These are phyloP conservation scores for Acarospora socialis DNA, from an alignment of 2,329 filamentous ascomycete genomes.

Conservation along the genomic window DNA sequence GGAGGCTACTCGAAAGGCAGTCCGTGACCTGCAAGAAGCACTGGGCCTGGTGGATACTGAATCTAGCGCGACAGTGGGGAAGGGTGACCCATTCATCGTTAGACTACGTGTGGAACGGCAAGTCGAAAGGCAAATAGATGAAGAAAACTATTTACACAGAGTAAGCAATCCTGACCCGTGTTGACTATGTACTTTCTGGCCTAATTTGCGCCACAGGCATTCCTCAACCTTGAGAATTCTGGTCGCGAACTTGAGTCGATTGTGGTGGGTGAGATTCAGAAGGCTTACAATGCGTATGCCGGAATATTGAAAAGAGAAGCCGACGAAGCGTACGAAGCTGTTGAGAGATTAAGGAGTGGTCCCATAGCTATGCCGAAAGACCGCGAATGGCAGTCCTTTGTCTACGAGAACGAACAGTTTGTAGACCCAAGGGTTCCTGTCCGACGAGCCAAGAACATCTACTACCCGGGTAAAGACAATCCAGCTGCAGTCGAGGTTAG, in stretches of 20 bases:
- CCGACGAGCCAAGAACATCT: constrained; percentile 64
- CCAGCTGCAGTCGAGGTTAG: constrained; percentile 71
- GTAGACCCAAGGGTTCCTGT: constrained; percentile 72
- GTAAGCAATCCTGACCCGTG: constrained; percentile 33
- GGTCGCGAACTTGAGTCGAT: constrained; percentile 92
- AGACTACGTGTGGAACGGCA: constrained; percentile 76
- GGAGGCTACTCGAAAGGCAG: constrained; percentile 64
- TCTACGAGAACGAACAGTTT: constrained; percentile 68
- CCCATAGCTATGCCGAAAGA: constrained; percentile 91
- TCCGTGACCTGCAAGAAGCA: constrained; percentile 67
- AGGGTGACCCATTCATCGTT: constrained; percentile 83
- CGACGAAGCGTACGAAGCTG: constrained; percentile 60
- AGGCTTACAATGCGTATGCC: constrained; percentile 88
- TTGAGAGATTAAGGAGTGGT: constrained; percentile 69
- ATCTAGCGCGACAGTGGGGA: constrained; percentile 58
- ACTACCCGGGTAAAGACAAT: constrained; percentile 83
- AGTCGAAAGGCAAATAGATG: constrained; percentile 82
- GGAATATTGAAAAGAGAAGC: constrained; percentile 84
- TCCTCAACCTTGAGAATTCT: constrained; percentile 84
- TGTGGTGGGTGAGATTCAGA: constrained; percentile 93
- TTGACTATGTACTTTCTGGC: constrained; percentile 3
- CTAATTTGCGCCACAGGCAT: too few relatives aligned
- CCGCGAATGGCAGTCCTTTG: constrained; percentile 75
- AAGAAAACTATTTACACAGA: constrained; percentile 93
- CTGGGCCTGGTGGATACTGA: constrained; percentile 69